These are phyloP conservation scores for Leccinum fuscescens DNA, from an alignment of 1,284 basidiomycete species.

Conservation along the genomic window DNA sequence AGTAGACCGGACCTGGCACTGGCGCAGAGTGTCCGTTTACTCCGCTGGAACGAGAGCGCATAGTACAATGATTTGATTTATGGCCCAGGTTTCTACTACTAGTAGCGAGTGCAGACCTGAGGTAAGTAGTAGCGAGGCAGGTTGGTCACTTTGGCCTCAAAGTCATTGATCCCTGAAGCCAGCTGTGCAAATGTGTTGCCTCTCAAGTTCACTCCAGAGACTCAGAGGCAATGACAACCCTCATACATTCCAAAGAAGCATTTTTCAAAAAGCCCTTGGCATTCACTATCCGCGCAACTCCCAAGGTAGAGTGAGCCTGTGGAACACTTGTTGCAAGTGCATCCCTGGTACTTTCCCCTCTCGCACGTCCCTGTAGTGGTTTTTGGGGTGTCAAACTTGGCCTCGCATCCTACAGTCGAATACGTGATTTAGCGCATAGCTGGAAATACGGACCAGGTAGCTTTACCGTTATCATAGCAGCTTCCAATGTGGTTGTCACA, in stretches of 20 bases:
- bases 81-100: background rate
- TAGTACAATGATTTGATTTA: background rate
- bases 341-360: background rate
- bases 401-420: background rate
- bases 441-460: background rate
- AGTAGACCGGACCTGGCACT: background rate
- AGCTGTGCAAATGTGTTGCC: background rate
- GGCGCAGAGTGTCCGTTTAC: background rate
- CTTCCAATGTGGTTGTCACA: background rate
- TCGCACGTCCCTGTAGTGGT: background rate
- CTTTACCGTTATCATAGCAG: background rate
- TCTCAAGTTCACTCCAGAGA: background rate
- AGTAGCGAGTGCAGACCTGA: background rate
- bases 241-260: background rate
- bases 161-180: background rate
- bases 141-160: background rate
- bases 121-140: background rate
- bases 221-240: background rate
- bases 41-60: background rate
- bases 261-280: background rate
- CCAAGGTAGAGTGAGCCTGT: background rate
- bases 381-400: background rate
- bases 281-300: background rate
- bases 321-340: background rate
- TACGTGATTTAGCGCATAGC: background rate